phyloP scores from a whole-genome alignment of 2,329 filamentous ascomycete species.

The Phialophora verrucosa region DNA sequence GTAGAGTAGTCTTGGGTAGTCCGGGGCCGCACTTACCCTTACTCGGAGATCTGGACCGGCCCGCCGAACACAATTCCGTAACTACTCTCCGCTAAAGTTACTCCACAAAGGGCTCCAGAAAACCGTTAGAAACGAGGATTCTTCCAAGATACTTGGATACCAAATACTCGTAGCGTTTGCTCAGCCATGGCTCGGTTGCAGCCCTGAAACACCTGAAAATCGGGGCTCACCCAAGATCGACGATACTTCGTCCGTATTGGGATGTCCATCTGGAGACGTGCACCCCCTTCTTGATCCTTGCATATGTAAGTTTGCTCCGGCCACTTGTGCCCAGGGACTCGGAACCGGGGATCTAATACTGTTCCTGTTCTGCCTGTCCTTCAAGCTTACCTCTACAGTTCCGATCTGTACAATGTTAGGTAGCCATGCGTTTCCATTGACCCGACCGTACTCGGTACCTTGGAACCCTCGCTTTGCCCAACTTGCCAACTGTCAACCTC shows the following conservation, averaged over 20 bases:
- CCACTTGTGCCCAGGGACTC: no score
- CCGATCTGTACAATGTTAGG: no score
- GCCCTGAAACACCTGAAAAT: constrained; percentile 16
- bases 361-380: no score
- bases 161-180: constrained; percentile 14
- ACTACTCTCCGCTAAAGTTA: constrained; percentile 9
- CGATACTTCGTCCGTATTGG: constrained; percentile 14
- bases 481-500: no score
- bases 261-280: constrained; percentile 15
- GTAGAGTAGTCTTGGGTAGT: constrained; percentile 13
- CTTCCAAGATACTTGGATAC: constrained; percentile 7
- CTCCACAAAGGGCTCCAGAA: constrained; percentile 13
- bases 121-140: constrained; percentile 11
- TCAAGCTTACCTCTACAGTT: no score
- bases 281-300: neutral
- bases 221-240: constrained; percentile 16
- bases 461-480: no score
- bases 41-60: constrained; percentile 18
- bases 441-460: no score
- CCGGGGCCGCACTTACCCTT: constrained; percentile 12
- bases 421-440: no score
- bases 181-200: constrained; percentile 16
- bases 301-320: no score
- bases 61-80: constrained; percentile 15
- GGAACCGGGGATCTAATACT: no score